Percentiles rank a stretch among this genome's conserved stretches.
Evolutionary conservation across 495 filamentous ascomycete species (phyloP).

Genomic region (Xylaria venustula): DNA sequence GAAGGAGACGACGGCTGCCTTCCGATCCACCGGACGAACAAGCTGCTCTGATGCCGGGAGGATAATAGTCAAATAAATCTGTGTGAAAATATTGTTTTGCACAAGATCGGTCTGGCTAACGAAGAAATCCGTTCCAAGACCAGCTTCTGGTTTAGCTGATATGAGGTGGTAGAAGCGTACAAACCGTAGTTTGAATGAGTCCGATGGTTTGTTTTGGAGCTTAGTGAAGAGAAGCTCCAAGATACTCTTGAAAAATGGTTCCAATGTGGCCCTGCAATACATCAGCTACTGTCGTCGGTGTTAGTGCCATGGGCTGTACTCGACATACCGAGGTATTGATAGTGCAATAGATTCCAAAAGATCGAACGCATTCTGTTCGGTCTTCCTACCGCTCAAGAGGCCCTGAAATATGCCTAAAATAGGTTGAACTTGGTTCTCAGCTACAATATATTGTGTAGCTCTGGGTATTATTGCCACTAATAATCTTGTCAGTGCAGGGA

Average conservation of each 20-base stretch:
- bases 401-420: slow-evolving; percentile 92
- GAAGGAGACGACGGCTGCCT: slow-evolving; percentile 87
- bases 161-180: slow-evolving; percentile 91
- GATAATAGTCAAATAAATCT: slow-evolving; percentile 80
- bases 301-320: background rate
- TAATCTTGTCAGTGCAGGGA: slow-evolving; percentile 83
- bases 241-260: slow-evolving; percentile 76
- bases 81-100: slow-evolving; percentile 76
- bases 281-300: slow-evolving; percentile 30
- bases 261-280: slow-evolving; percentile 53
- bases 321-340: slow-evolving; percentile 65
- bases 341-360: slow-evolving; percentile 76
- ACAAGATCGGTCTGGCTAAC: slow-evolving; percentile 76
- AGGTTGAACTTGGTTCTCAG: slow-evolving; percentile 68
- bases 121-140: slow-evolving; percentile 86
- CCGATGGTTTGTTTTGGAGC: slow-evolving; percentile 72
- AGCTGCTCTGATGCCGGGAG: slow-evolving; percentile 85
- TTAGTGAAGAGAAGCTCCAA: slow-evolving; percentile 79
- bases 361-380: slow-evolving; percentile 82
- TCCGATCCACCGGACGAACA: slow-evolving; percentile 83
- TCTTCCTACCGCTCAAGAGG: slow-evolving; percentile 68
- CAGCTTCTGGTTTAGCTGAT: slow-evolving; percentile 67
- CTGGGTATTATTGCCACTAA: slow-evolving; percentile 81
- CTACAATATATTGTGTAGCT: slow-evolving; percentile 65
- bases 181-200: slow-evolving; percentile 77